Conservation (phyloP, 192 early-diverging fungal genomes). For the Coemansia sp. region DNA sequence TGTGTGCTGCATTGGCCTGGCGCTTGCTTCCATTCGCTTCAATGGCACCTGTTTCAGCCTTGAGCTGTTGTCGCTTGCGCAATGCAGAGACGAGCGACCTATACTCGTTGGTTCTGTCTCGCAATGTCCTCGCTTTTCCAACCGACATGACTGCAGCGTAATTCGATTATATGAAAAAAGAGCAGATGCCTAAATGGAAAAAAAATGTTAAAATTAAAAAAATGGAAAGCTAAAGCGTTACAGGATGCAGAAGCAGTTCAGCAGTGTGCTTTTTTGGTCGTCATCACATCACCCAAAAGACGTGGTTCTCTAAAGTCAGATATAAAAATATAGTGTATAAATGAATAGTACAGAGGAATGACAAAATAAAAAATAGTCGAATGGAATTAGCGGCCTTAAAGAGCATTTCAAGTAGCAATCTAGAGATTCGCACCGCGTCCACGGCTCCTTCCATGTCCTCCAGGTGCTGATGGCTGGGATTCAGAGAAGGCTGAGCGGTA, state of each 20-base stretch:
- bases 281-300: too few species aligned
- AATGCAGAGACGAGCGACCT: conserved; percentile 80
- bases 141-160: conserved; percentile 24
- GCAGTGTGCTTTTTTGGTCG: too few species aligned
- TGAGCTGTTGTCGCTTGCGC: conserved; percentile 52
- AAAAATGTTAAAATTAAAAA: background rate
- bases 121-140: conserved; percentile 44
- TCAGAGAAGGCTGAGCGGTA: conserved; percentile 20
- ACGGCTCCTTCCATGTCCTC: conserved; percentile 9
- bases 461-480: conserved; percentile 10
- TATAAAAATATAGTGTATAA: background rate
- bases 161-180: conserved; percentile 6
- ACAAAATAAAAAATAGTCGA: background rate
- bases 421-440: conserved; percentile 6
- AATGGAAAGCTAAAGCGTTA: background rate
- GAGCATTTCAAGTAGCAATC: background rate
- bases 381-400: background rate
- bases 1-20: conserved; percentile 47
- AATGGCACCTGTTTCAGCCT: conserved; percentile 8
- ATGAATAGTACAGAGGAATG: background rate
- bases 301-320: too few species aligned
- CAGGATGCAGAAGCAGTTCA: background rate
- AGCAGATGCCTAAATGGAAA: background rate
- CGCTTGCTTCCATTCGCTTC: conserved; percentile 15
- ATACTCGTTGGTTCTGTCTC: conserved; percentile 87